Evolutionary conservation across 2,329 filamentous ascomycete species (phyloP).

Genomic region (Graphilbum sp.): DNA sequence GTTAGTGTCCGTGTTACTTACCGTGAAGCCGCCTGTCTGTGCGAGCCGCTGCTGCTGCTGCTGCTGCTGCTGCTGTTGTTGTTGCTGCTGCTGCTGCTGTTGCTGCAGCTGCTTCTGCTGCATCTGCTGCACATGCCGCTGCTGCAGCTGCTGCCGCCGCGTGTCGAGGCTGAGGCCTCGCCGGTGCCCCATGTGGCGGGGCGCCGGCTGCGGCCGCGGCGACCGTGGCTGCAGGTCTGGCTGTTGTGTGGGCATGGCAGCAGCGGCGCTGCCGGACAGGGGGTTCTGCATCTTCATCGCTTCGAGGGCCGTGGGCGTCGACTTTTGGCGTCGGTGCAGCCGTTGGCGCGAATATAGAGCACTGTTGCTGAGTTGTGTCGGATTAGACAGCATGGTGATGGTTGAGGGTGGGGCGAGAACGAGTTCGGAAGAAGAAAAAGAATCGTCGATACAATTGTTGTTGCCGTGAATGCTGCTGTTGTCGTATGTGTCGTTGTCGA

Average conservation of each 20-base stretch:
- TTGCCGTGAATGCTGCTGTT: slow-evolving; percentile 3
- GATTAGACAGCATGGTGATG: slow-evolving; percentile 23
- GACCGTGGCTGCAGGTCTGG: slow-evolving; percentile 6
- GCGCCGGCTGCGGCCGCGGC: slow-evolving; percentile 20
- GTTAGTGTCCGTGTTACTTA: slow-evolving; percentile 37
- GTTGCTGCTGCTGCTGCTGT: too few species aligned
- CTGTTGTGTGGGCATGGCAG: neutral
- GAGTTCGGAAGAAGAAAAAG: slow-evolving; percentile 14
- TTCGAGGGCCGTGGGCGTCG: slow-evolving; percentile 66
- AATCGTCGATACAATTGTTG: slow-evolving; percentile 3
- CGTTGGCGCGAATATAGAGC: slow-evolving; percentile 53
- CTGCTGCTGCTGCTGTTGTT: too few species aligned
- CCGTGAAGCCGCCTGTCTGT: slow-evolving; percentile 27
- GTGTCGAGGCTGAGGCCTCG: slow-evolving; percentile 75
- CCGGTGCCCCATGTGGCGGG: slow-evolving; percentile 43
- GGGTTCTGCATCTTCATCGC: slow-evolving; percentile 46
- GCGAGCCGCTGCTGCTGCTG: slow-evolving; percentile 9
- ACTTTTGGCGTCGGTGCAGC: slow-evolving; percentile 75
- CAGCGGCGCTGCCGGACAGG: slow-evolving; percentile 30
- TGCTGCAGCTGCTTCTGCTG: slow-evolving; percentile 18
- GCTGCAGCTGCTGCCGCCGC: slow-evolving; percentile 38
- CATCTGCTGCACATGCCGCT: slow-evolving; percentile 7
- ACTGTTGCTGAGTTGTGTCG: slow-evolving; percentile 24
- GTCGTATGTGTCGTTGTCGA: slow-evolving; percentile 7
- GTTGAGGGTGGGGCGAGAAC: slow-evolving; percentile 8